Evolutionary conservation across 495 filamentous ascomycete species (phyloP).

Genomic region (Xylaria palmicola): DNA sequence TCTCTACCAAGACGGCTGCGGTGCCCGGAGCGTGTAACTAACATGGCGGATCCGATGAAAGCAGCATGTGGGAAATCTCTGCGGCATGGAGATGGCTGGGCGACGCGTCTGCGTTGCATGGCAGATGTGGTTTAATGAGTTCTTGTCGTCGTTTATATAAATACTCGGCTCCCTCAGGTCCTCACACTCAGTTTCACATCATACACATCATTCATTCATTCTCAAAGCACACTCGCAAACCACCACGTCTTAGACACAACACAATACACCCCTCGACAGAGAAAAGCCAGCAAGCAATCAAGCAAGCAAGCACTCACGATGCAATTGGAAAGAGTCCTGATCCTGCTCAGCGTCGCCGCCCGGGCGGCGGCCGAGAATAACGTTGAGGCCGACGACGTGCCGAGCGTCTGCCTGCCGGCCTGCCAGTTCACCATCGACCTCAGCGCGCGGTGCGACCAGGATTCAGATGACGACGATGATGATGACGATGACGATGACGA

Average conservation of each 20-base stretch:
- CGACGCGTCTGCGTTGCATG: too few relatives aligned
- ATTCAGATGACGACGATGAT: conserved; percentile 3
- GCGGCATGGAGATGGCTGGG: background rate
- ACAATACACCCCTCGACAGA: too few relatives aligned
- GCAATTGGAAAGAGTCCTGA: background rate
- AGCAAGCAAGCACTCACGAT: background rate
- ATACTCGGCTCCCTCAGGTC: background rate
- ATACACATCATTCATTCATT: background rate
- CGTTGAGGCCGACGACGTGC: conserved; percentile 12
- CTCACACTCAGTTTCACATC: background rate
- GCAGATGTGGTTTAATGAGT: background rate
- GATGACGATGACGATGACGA: too few relatives aligned
- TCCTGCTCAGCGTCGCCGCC: conserved; percentile 6
- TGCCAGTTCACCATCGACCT: conserved; percentile 20
- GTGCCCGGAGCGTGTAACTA: background rate
- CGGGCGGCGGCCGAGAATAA: conserved; percentile 12
- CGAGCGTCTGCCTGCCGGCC: conserved; percentile 4
- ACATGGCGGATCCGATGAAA: background rate
- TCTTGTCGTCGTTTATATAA: background rate
- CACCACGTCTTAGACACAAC: too few relatives aligned
- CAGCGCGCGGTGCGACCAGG: conserved; percentile 6
- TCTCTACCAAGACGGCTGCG: background rate
- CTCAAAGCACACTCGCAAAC: background rate
- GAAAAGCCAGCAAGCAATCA: background rate
- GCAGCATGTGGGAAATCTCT: background rate